Percentiles rank a stretch among this genome's conserved stretches.
Conservation (phyloP, 2,329 filamentous ascomycete species). For the Fusarium verticillioides region DNA sequence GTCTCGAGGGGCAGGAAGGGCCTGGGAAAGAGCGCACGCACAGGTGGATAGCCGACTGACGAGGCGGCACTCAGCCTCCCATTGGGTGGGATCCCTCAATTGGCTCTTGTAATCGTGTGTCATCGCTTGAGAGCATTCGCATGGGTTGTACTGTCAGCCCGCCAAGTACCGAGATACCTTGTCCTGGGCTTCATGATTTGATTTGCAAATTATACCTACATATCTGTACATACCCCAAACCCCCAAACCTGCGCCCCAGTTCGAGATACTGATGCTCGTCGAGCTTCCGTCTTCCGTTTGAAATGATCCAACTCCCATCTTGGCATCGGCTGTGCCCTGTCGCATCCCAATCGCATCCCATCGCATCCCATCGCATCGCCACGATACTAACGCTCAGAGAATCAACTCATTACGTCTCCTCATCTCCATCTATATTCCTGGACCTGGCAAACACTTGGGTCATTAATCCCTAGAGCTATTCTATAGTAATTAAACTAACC, state of each 20-base stretch:
- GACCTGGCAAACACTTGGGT: slow-evolving; percentile 13
- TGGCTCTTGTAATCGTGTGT: slow-evolving; percentile 38
- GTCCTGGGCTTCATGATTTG: slow-evolving; percentile 2
- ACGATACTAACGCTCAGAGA: slow-evolving; percentile 26
- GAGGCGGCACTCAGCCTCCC: slow-evolving; percentile 25
- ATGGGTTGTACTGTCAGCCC: slow-evolving; percentile 20
- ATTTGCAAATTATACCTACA: slow-evolving; percentile 3
- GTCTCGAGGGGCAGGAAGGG: background rate
- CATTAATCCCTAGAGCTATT: background rate
- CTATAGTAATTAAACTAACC: background rate
- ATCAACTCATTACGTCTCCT: slow-evolving; percentile 26
- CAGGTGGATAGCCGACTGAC: slow-evolving; percentile 30
- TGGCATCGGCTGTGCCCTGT: slow-evolving; percentile 25
- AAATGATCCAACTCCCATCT: slow-evolving; percentile 31
- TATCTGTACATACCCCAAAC: background rate
- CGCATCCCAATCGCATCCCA: slow-evolving; percentile 8
- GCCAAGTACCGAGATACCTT: slow-evolving; percentile 33
- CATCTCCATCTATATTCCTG: slow-evolving; percentile 4
- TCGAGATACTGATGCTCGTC: background rate
- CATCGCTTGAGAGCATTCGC: slow-evolving; percentile 9
- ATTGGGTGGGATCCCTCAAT: slow-evolving; percentile 36
- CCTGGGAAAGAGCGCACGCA: background rate
- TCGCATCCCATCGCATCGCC: slow-evolving; percentile 32
- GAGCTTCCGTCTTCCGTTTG: background rate
- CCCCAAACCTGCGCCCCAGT: slow-evolving; percentile 7